These are phyloP conservation scores for Marvania coccoides DNA, from an alignment of 139 green algal genomes.

Conservation along the genomic window DNA sequence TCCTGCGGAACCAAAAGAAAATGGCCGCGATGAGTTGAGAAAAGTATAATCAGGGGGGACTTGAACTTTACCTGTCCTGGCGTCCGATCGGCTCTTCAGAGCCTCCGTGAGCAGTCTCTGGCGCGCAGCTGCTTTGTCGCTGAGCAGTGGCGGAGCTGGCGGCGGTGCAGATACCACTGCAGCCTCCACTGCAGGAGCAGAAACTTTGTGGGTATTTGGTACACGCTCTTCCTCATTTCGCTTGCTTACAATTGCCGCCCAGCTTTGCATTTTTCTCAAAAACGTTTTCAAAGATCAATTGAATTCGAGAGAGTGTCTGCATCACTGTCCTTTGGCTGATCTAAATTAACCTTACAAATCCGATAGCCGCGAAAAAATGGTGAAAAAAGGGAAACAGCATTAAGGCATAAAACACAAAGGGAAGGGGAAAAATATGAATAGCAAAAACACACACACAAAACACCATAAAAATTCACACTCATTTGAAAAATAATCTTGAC, in stretches of 20 bases:
- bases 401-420: not conserved
- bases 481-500: not conserved
- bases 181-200: not conserved
- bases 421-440: not conserved
- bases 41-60: not conserved
- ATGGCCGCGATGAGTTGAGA: not conserved
- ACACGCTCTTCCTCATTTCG: too few relatives aligned
- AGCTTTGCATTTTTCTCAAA: too few relatives aligned
- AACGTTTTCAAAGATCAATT: too few relatives aligned
- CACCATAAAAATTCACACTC: not conserved
- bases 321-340: too few relatives aligned
- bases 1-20: conserved; percentile 23
- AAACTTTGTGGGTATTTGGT: not conserved
- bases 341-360: too few relatives aligned
- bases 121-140: not conserved
- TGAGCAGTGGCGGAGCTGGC: not conserved
- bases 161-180: not conserved
- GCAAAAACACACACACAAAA: not conserved
- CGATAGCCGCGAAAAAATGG: too few relatives aligned
- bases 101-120: conserved; percentile 2
- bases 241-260: too few relatives aligned
- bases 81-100: conserved; percentile 4
- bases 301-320: too few relatives aligned
- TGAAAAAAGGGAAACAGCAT: too few relatives aligned
- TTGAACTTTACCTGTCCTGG: conserved; percentile 1